A percentile compares a stretch with the other conserved stretches of the same genome.
Evolutionary conservation across 2,329 filamentous ascomycete species (phyloP).

Genomic region (Ceratocystis cubensis): DNA sequence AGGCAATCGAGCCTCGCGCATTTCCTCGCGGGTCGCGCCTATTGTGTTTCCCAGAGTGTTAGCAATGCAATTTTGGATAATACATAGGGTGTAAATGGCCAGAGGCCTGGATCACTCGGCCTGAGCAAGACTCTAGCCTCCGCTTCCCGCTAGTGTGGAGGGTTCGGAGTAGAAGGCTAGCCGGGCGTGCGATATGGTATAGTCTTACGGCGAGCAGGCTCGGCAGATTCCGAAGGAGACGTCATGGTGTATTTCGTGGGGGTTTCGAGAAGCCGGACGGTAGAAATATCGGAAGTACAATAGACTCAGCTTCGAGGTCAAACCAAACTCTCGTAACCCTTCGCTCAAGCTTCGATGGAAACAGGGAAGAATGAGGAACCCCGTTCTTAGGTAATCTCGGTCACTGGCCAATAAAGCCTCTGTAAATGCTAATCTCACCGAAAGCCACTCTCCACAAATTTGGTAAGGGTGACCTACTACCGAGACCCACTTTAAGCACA

Average conservation of each 20-base stretch:
- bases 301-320: no score
- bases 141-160: neutral
- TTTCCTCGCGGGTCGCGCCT: slow-evolving; percentile 80
- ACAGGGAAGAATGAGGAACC: no score
- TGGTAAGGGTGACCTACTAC: neutral
- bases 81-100: neutral
- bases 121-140: neutral
- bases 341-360: no score
- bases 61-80: neutral
- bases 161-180: neutral
- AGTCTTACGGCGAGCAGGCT: slow-evolving; percentile 14
- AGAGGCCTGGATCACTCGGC: neutral
- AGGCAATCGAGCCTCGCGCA: slow-evolving; percentile 81
- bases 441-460: neutral
- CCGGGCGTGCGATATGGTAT: neutral
- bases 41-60: neutral
- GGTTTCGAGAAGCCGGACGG: neutral
- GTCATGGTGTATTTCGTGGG: neutral
- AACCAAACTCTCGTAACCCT: no score
- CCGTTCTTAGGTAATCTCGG: slow-evolving; percentile 9
- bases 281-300: no score
- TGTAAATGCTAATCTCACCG: slow-evolving; percentile 4
- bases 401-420: neutral
- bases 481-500: neutral
- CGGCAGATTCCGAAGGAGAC: slow-evolving; percentile 9